A percentile compares a stretch with the other conserved stretches of the same genome.
Conservation (phyloP, 768 basidiomycete genomes). For the Pholiota molesta region DNA sequence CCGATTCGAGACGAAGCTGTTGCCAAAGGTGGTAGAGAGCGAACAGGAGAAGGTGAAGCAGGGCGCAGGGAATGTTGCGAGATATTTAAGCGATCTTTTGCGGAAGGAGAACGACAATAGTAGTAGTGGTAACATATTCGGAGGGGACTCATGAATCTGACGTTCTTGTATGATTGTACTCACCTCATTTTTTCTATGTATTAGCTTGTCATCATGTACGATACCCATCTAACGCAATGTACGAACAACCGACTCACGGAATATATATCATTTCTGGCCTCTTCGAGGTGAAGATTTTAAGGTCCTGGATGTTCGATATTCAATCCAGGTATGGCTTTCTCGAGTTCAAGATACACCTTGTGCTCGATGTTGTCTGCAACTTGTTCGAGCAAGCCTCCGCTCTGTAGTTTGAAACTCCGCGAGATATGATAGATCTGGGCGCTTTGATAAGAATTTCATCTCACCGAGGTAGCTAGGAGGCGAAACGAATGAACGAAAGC, state of each 20-base stretch:
- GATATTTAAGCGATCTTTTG: conserved; percentile 73
- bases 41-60: conserved; percentile 70
- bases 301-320: not conserved
- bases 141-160: conserved; percentile 7
- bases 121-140: conserved; percentile 22
- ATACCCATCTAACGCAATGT: conserved; percentile 22
- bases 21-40: conserved; percentile 63
- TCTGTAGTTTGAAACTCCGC: not conserved
- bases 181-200: conserved; percentile 20
- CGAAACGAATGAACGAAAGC: not conserved
- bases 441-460: not conserved
- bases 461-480: not conserved
- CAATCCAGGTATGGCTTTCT: not conserved
- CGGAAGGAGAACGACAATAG: conserved; percentile 44
- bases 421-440: not conserved
- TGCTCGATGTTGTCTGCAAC: not conserved
- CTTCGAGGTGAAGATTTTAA: not conserved
- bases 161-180: conserved; percentile 16
- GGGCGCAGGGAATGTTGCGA: conserved; percentile 73
- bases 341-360: not conserved
- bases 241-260: conserved; percentile 7
- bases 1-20: conserved; percentile 71
- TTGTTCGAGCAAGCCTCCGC: not conserved
- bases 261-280: conserved; percentile 4
- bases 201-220: conserved; percentile 22